Base-by-base conservation (phyloP, 495 filamentous ascomycete species). In the Podospora pseudopauciseta region DNA sequence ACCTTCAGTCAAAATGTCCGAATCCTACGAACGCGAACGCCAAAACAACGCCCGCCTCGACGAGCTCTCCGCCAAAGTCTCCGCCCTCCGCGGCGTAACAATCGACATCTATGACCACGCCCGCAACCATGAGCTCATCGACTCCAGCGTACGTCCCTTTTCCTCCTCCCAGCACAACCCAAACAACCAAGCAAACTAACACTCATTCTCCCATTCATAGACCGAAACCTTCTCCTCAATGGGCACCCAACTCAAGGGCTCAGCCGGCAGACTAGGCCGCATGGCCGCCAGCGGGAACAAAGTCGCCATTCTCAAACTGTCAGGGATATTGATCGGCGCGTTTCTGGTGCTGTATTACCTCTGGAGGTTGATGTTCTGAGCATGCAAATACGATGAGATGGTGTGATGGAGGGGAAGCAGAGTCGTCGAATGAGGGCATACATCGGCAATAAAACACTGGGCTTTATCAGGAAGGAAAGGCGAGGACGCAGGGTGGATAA, bases 71-170 rank as follows among this genome's bases (percentile, higher is more conserved):
- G 84, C 86, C 28, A 99, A 99, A 79, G 92, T 97, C 34, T 91
- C 91, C 58, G 92, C 93, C 44, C 86, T 99, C 64, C 93, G 94
- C 74, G 89, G 89, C 71, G 93, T 99, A n/a, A 99, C 95, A n/a
- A 88, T 97, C 58, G 92, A 98, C 81, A 99, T 99, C 76, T 96
- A 97, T 81, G 93, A 97, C 80, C 91, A 93, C 75, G 95, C 95
- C 54, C 86, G 92, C 54, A 87, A 90, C 73, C 94, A 97, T 74
- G 87, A 90, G 64, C 85, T 95, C 30, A 91, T 99, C 67, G 93
- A 98, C 77, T 85, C 87, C 72, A 92, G 91, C 57, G 93, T 96
- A 86, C 19, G 87, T 80, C 63, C 64, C 27, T 54, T 32, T 39
- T 20, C 49, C 64, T 15, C 44, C 44, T 18, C 5, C 20, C 30